These are phyloP conservation scores for Ambrosia artemisiifolia DNA, from an alignment of 129 eudicot genomes.

Conservation along the genomic window DNA sequence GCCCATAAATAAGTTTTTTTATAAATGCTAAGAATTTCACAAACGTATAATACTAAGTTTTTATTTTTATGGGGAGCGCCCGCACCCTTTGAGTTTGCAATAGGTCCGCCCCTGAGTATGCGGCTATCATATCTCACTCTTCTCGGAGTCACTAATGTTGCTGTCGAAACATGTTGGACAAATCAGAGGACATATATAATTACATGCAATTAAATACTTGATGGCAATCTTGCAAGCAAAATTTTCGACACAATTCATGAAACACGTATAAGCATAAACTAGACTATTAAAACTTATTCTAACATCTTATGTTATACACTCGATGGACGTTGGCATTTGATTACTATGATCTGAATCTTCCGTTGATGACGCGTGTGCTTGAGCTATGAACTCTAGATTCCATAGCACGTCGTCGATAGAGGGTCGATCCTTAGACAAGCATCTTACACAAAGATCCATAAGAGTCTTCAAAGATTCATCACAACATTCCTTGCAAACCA, in stretches of 20 bases:
- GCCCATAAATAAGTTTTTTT: too few species aligned
- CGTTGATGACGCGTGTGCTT: slow-evolving; percentile 35
- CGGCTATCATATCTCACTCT: too few species aligned
- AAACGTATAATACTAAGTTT: too few species aligned
- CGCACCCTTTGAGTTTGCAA: too few species aligned
- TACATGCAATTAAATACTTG: neutral
- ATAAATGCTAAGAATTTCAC: too few species aligned
- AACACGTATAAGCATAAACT: neutral
- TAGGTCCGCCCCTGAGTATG: too few species aligned
- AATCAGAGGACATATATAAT: too few species aligned
- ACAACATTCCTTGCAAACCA: slow-evolving; percentile 44
- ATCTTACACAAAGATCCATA: slow-evolving; percentile 55
- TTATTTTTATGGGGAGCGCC: too few species aligned
- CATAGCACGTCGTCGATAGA: slow-evolving; percentile 64
- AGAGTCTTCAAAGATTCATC: slow-evolving; percentile 50
- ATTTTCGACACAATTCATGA: neutral
- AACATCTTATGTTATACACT: neutral
- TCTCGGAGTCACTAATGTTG: too few species aligned
- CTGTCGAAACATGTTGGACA: too few species aligned
- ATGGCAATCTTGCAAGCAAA: neutral
- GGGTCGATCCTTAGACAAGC: slow-evolving; percentile 48
- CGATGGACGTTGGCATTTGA: slow-evolving; percentile 1
- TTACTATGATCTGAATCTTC: slow-evolving; percentile 14
- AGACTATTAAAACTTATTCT: neutral
- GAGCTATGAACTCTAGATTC: slow-evolving; percentile 74